Conservation (phyloP, 2,329 filamentous ascomycete genomes). For the Ceratocystis cubensis region DNA sequence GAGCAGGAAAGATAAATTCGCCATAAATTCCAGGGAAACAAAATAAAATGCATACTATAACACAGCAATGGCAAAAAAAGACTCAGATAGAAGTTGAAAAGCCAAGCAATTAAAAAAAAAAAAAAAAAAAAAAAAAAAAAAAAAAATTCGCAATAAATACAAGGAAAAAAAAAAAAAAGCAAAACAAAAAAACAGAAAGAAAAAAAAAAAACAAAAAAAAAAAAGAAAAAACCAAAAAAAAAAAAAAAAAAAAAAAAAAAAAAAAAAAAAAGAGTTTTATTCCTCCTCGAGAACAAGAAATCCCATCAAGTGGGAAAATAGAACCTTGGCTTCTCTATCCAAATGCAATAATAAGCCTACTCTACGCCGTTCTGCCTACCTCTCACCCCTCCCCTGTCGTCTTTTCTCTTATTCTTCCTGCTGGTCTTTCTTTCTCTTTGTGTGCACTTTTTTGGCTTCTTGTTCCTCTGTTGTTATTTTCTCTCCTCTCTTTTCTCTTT, state of each 20-base stretch:
- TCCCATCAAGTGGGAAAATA: background rate
- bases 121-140: background rate
- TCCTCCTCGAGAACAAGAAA: background rate
- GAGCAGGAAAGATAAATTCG: no score
- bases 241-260: no score
- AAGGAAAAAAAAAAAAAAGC: no score
- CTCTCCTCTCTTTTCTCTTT: background rate
- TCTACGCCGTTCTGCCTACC: no score
- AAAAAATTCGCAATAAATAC: no score
- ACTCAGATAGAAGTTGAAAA: background rate
- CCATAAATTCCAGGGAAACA: no score
- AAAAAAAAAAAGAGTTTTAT: background rate
- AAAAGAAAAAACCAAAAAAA: no score
- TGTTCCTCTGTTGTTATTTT: background rate
- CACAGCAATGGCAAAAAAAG: background rate
- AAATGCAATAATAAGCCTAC: background rate
- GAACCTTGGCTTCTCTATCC: background rate
- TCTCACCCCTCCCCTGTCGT: background rate
- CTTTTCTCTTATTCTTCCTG: background rate
- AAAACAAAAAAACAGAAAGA: no score
- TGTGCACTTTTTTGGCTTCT: background rate
- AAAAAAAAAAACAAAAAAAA: no score
- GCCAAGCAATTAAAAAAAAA: background rate
- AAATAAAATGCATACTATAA: no score
- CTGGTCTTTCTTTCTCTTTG: background rate